These are phyloP conservation scores for Huntiella bhutanensis DNA, from an alignment of 2,329 filamentous ascomycete genomes.

Conservation along the genomic window DNA sequence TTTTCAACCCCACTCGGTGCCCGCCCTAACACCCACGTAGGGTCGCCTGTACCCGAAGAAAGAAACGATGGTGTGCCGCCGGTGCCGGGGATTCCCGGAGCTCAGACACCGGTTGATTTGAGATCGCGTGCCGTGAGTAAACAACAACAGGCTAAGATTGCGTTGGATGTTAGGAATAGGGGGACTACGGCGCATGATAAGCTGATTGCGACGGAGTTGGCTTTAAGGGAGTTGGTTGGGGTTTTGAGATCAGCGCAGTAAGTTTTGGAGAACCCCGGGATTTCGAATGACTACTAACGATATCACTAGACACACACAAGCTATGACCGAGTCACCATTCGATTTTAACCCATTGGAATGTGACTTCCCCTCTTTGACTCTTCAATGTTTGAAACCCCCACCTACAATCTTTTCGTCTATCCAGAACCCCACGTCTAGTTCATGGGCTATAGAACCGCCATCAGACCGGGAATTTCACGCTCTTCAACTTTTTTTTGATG, in stretches of 20 bases:
- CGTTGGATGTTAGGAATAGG: conserved; percentile 44
- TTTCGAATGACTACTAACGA: not conserved
- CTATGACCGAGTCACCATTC: conserved; percentile 28
- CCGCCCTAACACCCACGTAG: conserved; percentile 19
- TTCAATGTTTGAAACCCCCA: conserved; percentile 63
- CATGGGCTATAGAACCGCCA: conserved; percentile 66
- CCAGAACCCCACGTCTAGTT: conserved; percentile 57
- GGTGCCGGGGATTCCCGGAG: conserved; percentile 12
- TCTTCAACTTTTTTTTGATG: conserved; percentile 44
- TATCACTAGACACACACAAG: conserved; percentile 5
- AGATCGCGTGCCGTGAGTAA: conserved; percentile 28
- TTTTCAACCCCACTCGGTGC: conserved; percentile 39
- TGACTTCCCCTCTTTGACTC: conserved; percentile 68
- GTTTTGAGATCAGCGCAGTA: conserved; percentile 72
- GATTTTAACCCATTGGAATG: conserved; percentile 74
- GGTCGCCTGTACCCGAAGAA: conserved; percentile 17
- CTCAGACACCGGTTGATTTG: not conserved
- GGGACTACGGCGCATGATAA: conserved; percentile 55
- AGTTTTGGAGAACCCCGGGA: conserved; percentile 19
- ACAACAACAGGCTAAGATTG: conserved; percentile 36
- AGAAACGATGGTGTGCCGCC: conserved; percentile 16
- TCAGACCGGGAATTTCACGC: conserved; percentile 55
- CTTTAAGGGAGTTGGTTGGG: conserved; percentile 62
- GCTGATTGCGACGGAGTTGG: conserved; percentile 67
- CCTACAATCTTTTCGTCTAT: conserved; percentile 67